Evolutionary conservation across 169 alveolate species (phyloP), one percentile per base, ranked within the genome.

Genomic region (Pseudocohnilembus persalinus): DNA sequence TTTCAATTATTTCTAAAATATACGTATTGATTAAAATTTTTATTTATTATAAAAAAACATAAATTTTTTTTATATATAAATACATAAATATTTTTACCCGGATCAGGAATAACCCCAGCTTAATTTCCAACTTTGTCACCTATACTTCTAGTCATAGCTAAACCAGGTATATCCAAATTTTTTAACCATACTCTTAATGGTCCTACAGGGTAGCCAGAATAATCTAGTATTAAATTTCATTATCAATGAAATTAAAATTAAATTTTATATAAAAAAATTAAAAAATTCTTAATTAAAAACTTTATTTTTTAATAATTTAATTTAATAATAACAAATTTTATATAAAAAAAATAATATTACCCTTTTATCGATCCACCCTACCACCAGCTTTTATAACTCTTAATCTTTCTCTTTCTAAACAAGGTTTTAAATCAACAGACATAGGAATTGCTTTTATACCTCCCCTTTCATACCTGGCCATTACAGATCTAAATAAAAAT

Each of bases 61-160:
- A 26, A 31, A 0, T 24, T 75, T 75, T 11, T 24, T 24, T 64
- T 64, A 64, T 64, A 64, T 73, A 15, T 15, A 76, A 75, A 31
- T 65, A 64, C 27, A 76, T 76, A 15, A 78, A 63, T 15, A 75
- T 49, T 68, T 88, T 83, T 35, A 77, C 82, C 82, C 31, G 95
- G 95, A n/a, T 89, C 93, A 33, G 91, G 76, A 31, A 83, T 91
- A 28, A 87, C 90, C 1, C 95, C 95, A 28, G 91, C 95, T 29
- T 82, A 33, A 0, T 88, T 83, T 25, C 90, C 95, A 32, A 87
- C 83, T 29, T 84, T 82, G 88, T 91, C 95, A 20, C 95, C 95
- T 29, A 91, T 76, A 82, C 91, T 83, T 87, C 95, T 83, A 0
- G 93, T 88, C 95, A 91, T 91, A 6, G 95, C 95, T 73, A 91